Percentiles rank a stretch among this genome's conserved stretches.
These are phyloP conservation scores for Wickerhamomyces bisporus DNA, from an alignment of 805 yeast genomes.

Conservation along the genomic window DNA sequence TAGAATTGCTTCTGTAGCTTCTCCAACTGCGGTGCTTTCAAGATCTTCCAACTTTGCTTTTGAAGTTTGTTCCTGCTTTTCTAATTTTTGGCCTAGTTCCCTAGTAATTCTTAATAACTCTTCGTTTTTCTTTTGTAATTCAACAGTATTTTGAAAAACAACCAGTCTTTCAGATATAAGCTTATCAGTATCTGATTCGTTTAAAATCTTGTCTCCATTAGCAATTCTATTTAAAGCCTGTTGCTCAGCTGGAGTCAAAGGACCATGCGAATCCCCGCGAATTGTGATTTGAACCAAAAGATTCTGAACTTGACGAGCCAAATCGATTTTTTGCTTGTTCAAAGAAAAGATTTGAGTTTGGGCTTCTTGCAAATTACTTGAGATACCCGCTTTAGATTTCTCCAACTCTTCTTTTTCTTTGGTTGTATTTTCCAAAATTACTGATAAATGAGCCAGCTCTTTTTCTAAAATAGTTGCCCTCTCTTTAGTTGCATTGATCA, in stretches of 20 bases:
- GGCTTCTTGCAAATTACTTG: constrained; percentile 24
- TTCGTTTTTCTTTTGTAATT: constrained; percentile 68
- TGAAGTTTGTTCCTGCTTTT: constrained; percentile 45
- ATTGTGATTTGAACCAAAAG: constrained; percentile 63
- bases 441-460: constrained; percentile 49
- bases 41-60: constrained; percentile 31
- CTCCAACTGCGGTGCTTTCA: constrained; percentile 47
- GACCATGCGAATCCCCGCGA: constrained; percentile 49
- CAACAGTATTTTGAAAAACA: constrained; percentile 59
- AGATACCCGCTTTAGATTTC: constrained; percentile 18
- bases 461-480: constrained; percentile 52
- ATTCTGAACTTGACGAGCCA: constrained; percentile 78
- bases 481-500: constrained; percentile 60
- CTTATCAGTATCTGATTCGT: constrained; percentile 62
- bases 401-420: constrained; percentile 40
- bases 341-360: constrained; percentile 36
- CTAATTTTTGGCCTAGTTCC: constrained; percentile 66
- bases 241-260: constrained; percentile 61
- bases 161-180: constrained; percentile 72
- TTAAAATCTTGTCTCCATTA: constrained; percentile 25
- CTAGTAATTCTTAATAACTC: constrained; percentile 67
- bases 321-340: constrained; percentile 58
- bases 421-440: constrained; percentile 48
- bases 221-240: constrained; percentile 53
- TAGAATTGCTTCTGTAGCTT: constrained; percentile 65